Percentiles rank a stretch among this genome's conserved stretches.
Evolutionary conservation across 331 rosid genomes (phyloP).

Genomic region (Pyracantha coccinea): DNA sequence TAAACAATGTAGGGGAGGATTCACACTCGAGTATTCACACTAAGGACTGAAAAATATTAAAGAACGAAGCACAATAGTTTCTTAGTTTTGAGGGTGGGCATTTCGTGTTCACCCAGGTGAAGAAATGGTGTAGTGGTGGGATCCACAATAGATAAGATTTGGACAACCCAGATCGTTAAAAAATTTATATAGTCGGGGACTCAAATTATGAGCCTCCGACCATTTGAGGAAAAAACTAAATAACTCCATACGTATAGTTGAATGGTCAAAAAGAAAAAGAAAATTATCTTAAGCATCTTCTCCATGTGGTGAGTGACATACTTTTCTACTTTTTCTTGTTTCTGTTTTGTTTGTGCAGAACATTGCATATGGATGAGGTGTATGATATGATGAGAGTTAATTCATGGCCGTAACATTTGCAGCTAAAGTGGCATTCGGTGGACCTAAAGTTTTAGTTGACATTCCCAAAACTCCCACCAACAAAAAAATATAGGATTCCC

Average conservation of each 20-base stretch:
- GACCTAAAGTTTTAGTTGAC: slow-evolving; percentile 1
- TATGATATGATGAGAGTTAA: not conserved
- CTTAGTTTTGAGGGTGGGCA: too few species aligned
- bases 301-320: not conserved
- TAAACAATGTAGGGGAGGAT: not conserved
- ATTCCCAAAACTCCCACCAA: not conserved
- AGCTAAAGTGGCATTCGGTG: not conserved
- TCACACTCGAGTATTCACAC: not conserved
- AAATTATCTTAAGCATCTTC: not conserved
- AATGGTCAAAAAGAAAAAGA: too few species aligned
- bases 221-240: too few species aligned
- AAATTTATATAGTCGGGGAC: too few species aligned
- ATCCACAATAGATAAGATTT: too few species aligned
- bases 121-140: too few species aligned
- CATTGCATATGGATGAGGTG: not conserved
- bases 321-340: not conserved
- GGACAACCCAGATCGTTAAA: too few species aligned
- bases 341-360: not conserved
- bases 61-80: too few species aligned
- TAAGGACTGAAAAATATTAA: too few species aligned
- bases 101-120: too few species aligned
- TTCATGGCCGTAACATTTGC: not conserved
- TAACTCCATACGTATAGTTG: too few species aligned
- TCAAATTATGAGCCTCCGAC: too few species aligned
- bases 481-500: not conserved